A percentile compares a stretch with the other conserved stretches of the same genome.
Evolutionary conservation across 2,329 filamentous ascomycete species (phyloP).

Genomic region (Penicillium griseofulvum): DNA sequence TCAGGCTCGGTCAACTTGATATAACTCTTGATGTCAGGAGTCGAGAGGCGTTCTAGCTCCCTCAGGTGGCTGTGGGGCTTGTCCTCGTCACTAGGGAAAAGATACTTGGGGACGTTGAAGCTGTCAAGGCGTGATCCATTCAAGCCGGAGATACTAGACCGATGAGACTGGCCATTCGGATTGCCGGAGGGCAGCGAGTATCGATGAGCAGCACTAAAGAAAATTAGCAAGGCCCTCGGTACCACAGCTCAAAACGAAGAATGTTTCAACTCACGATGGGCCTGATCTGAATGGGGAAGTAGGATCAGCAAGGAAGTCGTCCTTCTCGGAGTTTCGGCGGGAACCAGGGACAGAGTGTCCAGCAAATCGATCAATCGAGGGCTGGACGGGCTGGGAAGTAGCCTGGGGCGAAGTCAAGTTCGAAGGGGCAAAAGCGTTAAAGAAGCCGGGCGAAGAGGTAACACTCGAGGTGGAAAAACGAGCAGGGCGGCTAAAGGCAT

Average conservation of each 20-base stretch:
- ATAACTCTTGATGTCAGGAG: conserved; percentile 66
- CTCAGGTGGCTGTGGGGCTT: conserved; percentile 37
- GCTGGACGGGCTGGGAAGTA: conserved; percentile 50
- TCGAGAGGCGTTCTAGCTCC: conserved; percentile 53
- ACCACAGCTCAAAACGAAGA: not conserved
- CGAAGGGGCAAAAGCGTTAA: conserved; percentile 70
- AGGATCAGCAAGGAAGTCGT: conserved; percentile 69
- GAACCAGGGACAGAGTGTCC: conserved; percentile 85
- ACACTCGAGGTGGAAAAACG: conserved; percentile 87
- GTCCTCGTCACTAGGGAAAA: conserved; percentile 83
- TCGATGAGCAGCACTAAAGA: conserved; percentile 62
- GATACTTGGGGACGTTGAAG: conserved; percentile 79
- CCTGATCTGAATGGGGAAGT: conserved; percentile 65
- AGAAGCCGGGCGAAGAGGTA: conserved; percentile 73
- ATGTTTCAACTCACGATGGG: conserved; percentile 68
- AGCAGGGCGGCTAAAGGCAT: conserved; percentile 77
- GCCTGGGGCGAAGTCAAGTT: conserved; percentile 73
- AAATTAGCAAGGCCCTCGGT: conserved; percentile 5
- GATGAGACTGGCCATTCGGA: conserved; percentile 29
- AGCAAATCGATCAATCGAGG: conserved; percentile 64
- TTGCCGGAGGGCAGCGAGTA: conserved; percentile 85
- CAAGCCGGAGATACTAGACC: conserved; percentile 31
- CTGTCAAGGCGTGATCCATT: conserved; percentile 63
- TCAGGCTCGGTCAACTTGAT: conserved; percentile 71
- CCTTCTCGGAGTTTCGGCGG: conserved; percentile 84